Evolutionary conservation across 1,139 yeast species (phyloP), one percentile per base, ranked within the genome.

Genomic region (Suhomyces wounanorum): DNA sequence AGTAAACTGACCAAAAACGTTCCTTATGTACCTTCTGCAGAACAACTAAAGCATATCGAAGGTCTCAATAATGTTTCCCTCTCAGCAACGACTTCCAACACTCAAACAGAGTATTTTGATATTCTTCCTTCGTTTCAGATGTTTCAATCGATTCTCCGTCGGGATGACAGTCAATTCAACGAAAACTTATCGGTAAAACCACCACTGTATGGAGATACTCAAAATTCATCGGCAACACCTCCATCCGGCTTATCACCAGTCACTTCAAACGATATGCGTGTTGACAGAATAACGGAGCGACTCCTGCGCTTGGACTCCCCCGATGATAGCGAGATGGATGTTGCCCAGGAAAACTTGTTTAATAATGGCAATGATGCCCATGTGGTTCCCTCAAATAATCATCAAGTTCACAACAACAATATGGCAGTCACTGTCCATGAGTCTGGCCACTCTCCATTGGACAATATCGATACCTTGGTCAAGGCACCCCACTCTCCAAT

Each of bases 51-150:
- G 11, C 75, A 70, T 30, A 73, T 74, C 38, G 77, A 74, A 30
- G 42, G 44, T 38, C 51, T 58, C 35, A 33, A 41, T 14, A 35
- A 31, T 9, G 47, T 44, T 10, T 21, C 39, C 11, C 36, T 49
- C 6, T 37, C 52, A 8, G 52, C 59, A 5, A 46, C 62, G 2
- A 51, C 62, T 4, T 66, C 77, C 1, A 60, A 67, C 37, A 61
- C 75, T 2, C 76, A 72, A 40, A 75, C 79, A 0, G 79, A 75
- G 52, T 76, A 75, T 57, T 77, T 76, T 56, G 87, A 83, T 59
- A 76, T 83, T 3, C 64, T 83, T 43, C 88, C 88, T 0, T 81
- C 87, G 1, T 84, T 83, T 60, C 86, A 82, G 57, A 81, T 83
- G 85, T 82, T 79, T 57, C 83, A 79, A 56, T 74, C 81, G 26